Evolutionary conservation across 2,329 filamentous ascomycete genomes (phyloP).

Genomic region (Arthroderma uncinatum): DNA sequence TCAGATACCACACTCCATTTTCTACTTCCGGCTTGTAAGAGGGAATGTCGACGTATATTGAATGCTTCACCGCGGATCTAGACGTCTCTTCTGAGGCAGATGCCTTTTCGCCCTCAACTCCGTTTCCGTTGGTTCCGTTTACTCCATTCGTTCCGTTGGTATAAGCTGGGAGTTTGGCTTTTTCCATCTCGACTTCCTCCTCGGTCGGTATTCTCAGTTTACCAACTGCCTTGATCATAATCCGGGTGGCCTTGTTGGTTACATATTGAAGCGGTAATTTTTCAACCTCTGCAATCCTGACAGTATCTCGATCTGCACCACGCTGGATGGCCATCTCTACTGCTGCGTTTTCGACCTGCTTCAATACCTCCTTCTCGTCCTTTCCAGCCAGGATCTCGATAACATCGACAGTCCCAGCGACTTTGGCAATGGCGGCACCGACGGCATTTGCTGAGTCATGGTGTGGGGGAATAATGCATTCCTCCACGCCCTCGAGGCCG

Average conservation of each 20-base stretch:
- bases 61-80: slow-evolving; percentile 10
- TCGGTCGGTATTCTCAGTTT: slow-evolving; percentile 29
- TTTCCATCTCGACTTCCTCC: neutral
- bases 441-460: slow-evolving; percentile 50
- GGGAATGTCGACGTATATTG: slow-evolving; percentile 19
- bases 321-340: slow-evolving; percentile 17
- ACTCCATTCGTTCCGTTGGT: neutral
- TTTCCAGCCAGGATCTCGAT: slow-evolving; percentile 37
- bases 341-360: slow-evolving; percentile 17
- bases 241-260: slow-evolving; percentile 24
- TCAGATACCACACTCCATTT: slow-evolving; percentile 28
- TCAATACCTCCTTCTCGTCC: slow-evolving; percentile 17
- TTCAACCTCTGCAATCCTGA: slow-evolving; percentile 36
- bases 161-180: neutral
- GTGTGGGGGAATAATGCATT: slow-evolving; percentile 42
- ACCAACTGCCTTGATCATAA: slow-evolving; percentile 31
- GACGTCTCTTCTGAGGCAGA: slow-evolving; percentile 8
- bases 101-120: slow-evolving; percentile 12
- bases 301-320: slow-evolving; percentile 23
- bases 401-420: slow-evolving; percentile 43
- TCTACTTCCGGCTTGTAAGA: slow-evolving; percentile 25
- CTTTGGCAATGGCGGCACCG: slow-evolving; percentile 48
- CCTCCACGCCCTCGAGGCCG: slow-evolving; percentile 39
- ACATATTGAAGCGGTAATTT: slow-evolving; percentile 31
- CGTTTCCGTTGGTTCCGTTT: slow-evolving; percentile 2